Conservation (phyloP, 202 grass and related monocot genomes). For the Alloteropsis angusta region DNA sequence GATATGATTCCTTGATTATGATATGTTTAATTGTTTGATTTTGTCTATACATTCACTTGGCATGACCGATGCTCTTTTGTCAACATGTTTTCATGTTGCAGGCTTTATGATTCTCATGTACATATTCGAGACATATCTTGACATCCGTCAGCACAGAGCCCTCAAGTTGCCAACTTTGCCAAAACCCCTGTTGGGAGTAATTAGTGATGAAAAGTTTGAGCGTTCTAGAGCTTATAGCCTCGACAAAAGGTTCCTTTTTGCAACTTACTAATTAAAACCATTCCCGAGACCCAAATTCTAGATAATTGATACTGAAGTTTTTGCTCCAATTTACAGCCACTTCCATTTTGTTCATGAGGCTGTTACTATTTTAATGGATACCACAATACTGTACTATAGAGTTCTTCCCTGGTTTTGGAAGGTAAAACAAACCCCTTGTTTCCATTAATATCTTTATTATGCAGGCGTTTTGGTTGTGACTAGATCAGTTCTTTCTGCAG, state of each 20-base stretch:
- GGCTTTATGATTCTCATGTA: slow-evolving; percentile 94
- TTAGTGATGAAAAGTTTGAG: slow-evolving; percentile 82
- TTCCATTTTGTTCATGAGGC: slow-evolving; percentile 86
- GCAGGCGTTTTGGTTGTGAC: slow-evolving; percentile 16
- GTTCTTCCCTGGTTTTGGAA: slow-evolving; percentile 94
- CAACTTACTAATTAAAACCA: background rate
- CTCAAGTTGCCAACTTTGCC: slow-evolving; percentile 65
- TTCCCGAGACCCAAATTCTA: background rate
- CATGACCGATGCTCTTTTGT: background rate
- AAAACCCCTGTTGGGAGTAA: slow-evolving; percentile 60
- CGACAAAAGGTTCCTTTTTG: slow-evolving; percentile 71
- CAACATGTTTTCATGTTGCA: slow-evolving; percentile 33
- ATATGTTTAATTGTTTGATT: background rate
- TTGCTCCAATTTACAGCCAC: slow-evolving; percentile 43
- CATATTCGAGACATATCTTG: slow-evolving; percentile 93
- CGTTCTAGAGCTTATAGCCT: slow-evolving; percentile 84
- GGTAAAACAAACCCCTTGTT: slow-evolving; percentile 44
- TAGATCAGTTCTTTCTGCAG: slow-evolving; percentile 38
- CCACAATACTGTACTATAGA: slow-evolving; percentile 71
- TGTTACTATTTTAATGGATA: slow-evolving; percentile 82
- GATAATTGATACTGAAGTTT: background rate
- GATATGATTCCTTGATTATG: background rate
- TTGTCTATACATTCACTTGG: background rate
- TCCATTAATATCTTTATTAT: slow-evolving; percentile 6
- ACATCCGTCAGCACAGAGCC: slow-evolving; percentile 73